phyloP scores from a whole-genome alignment of 2,329 filamentous ascomycete species.

The Fusarium nodosum region DNA sequence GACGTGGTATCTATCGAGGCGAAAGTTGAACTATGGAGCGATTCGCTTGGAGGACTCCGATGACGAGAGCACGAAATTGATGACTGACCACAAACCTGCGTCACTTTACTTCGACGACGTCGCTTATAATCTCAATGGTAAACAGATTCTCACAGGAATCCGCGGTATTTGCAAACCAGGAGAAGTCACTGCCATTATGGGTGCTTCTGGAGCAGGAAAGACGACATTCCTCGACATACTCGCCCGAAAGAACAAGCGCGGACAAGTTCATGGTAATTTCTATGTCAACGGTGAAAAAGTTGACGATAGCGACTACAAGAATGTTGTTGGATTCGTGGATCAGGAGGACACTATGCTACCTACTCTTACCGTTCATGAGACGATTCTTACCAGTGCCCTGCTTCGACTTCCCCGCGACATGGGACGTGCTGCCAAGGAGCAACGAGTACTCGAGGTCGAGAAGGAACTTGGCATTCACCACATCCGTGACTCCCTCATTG shows the following conservation, averaged over 20 bases:
- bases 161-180: constrained; percentile 91
- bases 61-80: constrained; percentile 86
- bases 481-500: constrained; percentile 95
- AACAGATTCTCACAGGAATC: constrained; percentile 83
- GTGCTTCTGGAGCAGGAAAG: constrained; percentile 96
- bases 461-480: constrained; percentile 94
- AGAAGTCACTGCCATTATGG: constrained; percentile 98
- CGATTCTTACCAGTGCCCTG: constrained; percentile 92
- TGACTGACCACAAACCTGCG: constrained; percentile 92
- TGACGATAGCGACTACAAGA: constrained; percentile 85
- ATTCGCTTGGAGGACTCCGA: constrained; percentile 91
- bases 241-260: constrained; percentile 96
- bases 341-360: constrained; percentile 98
- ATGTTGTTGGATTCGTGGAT: constrained; percentile 95
- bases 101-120: constrained; percentile 91
- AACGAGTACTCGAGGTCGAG: constrained; percentile 92
- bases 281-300: constrained; percentile 95
- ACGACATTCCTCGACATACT: constrained; percentile 97
- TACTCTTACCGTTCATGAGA: constrained; percentile 97
- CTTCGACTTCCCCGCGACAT: constrained; percentile 93
- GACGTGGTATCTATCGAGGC: constrained; percentile 89
- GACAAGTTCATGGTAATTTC: constrained; percentile 81
- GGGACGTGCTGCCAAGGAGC: constrained; percentile 88
- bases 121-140: constrained; percentile 87
- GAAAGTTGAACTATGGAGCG: constrained; percentile 76